phyloP scores from a whole-genome alignment of 2,329 filamentous ascomycete genomes.

The Purpureocillium takamizusanense region DNA sequence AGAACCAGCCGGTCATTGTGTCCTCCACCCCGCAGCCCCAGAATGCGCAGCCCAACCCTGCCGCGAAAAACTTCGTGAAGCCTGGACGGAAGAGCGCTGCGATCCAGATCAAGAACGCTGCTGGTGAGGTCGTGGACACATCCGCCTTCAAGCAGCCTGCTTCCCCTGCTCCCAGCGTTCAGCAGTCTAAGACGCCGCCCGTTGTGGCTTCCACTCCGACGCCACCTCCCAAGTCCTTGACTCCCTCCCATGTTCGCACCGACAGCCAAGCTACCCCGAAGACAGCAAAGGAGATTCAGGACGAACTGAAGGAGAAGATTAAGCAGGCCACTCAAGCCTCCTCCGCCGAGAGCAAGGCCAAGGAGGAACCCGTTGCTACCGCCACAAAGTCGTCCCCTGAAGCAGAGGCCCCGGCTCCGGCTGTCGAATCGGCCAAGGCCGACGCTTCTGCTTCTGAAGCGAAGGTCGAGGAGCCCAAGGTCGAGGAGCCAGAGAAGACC shows the following conservation, averaged over 20 bases:
- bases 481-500: neutral
- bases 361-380: slow-evolving; percentile 18
- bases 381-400: slow-evolving; percentile 21
- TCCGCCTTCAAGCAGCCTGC: slow-evolving; percentile 50
- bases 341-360: slow-evolving; percentile 17
- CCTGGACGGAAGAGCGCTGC: slow-evolving; percentile 57
- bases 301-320: slow-evolving; percentile 76
- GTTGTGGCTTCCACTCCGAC: slow-evolving; percentile 69
- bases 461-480: slow-evolving; percentile 1
- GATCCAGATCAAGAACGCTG: slow-evolving; percentile 75
- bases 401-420: slow-evolving; percentile 10
- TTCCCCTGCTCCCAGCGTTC: slow-evolving; percentile 45
- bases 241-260: slow-evolving; percentile 57
- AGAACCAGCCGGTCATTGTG: slow-evolving; percentile 47
- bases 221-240: slow-evolving; percentile 68
- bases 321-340: slow-evolving; percentile 44
- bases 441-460: slow-evolving; percentile 16
- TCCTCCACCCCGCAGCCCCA: slow-evolving; percentile 56
- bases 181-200: slow-evolving; percentile 55
- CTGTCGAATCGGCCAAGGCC: slow-evolving; percentile 2
- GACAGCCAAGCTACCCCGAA: slow-evolving; percentile 63
- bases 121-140: slow-evolving; percentile 68
- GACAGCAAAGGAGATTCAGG: slow-evolving; percentile 71
- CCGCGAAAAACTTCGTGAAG: slow-evolving; percentile 38
- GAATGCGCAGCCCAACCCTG: slow-evolving; percentile 45